Conservation (phyloP, 1,284 basidiomycete species). For the Phellinidium pouzarii region DNA sequence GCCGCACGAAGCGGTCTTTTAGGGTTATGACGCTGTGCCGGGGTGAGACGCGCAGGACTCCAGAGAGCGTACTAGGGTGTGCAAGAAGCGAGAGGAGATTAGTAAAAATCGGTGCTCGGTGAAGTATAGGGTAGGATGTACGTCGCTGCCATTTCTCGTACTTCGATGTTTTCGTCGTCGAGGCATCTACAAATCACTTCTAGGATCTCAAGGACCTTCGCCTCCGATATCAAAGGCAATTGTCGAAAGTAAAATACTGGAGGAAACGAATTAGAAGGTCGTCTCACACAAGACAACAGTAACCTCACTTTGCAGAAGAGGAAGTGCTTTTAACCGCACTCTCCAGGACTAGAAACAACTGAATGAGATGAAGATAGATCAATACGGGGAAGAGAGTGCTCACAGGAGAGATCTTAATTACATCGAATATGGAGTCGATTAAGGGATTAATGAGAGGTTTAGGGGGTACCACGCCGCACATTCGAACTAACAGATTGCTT, state of each 20-base stretch:
- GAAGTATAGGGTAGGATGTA: constrained; percentile 30
- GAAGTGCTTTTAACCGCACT: constrained; percentile 63
- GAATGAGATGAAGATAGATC: constrained; percentile 7
- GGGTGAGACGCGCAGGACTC: constrained; percentile 75
- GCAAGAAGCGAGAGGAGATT: no score
- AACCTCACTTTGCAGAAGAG: constrained; percentile 61
- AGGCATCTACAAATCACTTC: constrained; percentile 66
- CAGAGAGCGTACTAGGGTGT: constrained; percentile 67
- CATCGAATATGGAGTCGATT: constrained; percentile 57
- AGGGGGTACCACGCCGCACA: constrained; percentile 69
- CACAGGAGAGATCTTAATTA: constrained; percentile 61
- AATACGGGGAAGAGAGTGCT: constrained; percentile 22
- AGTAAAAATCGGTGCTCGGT: not conserved
- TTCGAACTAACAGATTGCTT: constrained; percentile 55
- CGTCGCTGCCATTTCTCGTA: constrained; percentile 71
- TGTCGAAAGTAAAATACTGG: constrained; percentile 73
- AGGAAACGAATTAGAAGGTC: constrained; percentile 3
- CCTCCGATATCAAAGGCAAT: constrained; percentile 54
- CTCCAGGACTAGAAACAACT: constrained; percentile 52
- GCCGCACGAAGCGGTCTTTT: constrained; percentile 65
- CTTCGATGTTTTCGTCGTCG: constrained; percentile 70
- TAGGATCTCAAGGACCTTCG: constrained; percentile 59
- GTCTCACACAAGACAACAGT: not conserved
- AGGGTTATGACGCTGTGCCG: constrained; percentile 65
- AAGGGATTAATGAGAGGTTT: constrained; percentile 49